Evolutionary conservation across 257 asterid genomes (phyloP), one percentile per base, ranked within the genome.

Genomic region (Capsicum pubescens): DNA sequence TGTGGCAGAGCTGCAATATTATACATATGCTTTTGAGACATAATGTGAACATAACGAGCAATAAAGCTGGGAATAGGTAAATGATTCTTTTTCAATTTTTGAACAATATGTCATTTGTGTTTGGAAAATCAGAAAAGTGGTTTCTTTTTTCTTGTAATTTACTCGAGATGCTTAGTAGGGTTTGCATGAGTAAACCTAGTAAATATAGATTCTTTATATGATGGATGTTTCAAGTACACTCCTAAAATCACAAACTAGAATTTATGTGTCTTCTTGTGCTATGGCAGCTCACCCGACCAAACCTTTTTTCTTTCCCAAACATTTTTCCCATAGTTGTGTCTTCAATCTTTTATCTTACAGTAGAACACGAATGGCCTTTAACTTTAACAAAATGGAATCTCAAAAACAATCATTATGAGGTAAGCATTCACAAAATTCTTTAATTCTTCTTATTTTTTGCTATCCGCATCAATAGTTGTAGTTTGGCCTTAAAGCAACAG

Each of bases 111-210:
- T 10, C 60, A 52, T 54, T 2, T 52, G 64, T 76, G 5, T 76
- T 21, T 9, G 4, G 81, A 35, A 76, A 50, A 74, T 71, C 60
- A 15, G 13, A 32, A 46, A 74, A 52, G 9, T 26, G 19, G 9
- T 54, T 77, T 77, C 66, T 32, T 77, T 77, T 77, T 74, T 13
- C 80, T 13, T 26, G 5, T 77, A 77, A 71, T 54, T 77, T 54
- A 44, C 63, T 17, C 8, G 82, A 77, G 14, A 77, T 77, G 15
- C 26, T 55, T 26, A 26, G 15, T 7, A 21, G 81, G 48, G 63
- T 21, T 52, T 50, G 19, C 81, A 50, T 12, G 81, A 7, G 63
- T 26, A 76, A 26, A 74, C 46, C 61, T 46, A 74, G 61, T 19
- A 74, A 52, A 52, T 13, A 17, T 1, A 21, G 42, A 74, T 76